Base-by-base conservation (phyloP, 2,329 filamentous ascomycete genomes). In the Fusarium sp. region DNA sequence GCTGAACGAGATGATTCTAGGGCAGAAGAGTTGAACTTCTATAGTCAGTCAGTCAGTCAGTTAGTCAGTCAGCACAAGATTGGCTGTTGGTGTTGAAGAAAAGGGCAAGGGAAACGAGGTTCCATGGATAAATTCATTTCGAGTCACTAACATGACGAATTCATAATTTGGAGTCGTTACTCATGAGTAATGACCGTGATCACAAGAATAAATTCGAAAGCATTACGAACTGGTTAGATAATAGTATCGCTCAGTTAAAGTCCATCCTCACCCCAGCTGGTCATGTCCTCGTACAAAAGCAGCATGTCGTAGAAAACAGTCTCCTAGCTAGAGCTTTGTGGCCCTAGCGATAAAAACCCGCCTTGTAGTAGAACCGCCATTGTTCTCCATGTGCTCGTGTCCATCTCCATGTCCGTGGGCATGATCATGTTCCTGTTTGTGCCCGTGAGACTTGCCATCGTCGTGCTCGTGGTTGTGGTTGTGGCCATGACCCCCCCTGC, bases 311-410 rank as follows among this genome's bases (percentile, higher is more conserved):
- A 23, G 25, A 17, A 48, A 14, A 25, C 19, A 32, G n/a, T 17
- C 14, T 4, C 19, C 41, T 45, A 65, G 13, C 41, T 45, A 65
- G 13, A 46, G 35, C 67, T 81, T 83, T 17, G 75, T 74, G 1
- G 82, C 84, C 49, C 79, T 78, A 0, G 83, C 83, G 50, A 86
- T 73, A 60, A 86, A 79, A 3, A 71, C 53, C 31, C 46, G 52
- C 48, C 54, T 67, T 14, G 53, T 57, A 49, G 44, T 54, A 19
- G 36, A 41, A 9, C 17, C 19, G 6, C 37, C 35, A 35, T 36
- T 38, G 13, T 23, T 47, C 33, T 50, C 14, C 13, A 61, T 68
- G n/a, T 57, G 39, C 4, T 35, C 33, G 29, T 61, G 48, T 8
- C 17, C 15, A 37, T 61, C 48, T 4, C 31, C 33, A 32, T 61